Evolutionary conservation across 306 rosid species (phyloP).

Genomic region (Purshia tridentata): DNA sequence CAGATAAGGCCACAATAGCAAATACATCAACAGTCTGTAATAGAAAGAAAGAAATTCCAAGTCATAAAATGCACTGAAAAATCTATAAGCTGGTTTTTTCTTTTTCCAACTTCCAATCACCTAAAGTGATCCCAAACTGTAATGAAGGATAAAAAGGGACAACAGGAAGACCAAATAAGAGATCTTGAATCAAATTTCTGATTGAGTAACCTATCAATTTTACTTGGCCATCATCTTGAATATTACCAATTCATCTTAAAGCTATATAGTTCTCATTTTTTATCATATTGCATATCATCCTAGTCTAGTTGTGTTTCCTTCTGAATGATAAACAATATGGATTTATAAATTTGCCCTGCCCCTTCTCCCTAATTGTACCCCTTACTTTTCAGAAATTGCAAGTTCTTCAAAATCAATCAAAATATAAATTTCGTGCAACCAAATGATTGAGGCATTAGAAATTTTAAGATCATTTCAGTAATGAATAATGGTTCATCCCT

Average conservation of each 20-base stretch:
- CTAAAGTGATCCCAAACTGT: not conserved
- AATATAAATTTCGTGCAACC: too few species aligned
- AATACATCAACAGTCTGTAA: constrained; percentile 99
- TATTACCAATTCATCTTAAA: not conserved
- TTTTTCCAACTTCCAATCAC: not conserved
- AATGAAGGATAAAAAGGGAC: not conserved
- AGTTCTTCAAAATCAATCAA: too few species aligned
- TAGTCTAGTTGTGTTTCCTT: not conserved
- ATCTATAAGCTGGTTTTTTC: not conserved
- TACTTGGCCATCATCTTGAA: not conserved
- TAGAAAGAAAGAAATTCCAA: constrained; percentile 35
- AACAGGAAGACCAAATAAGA: not conserved
- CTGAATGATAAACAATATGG: not conserved
- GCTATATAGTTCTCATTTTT: not conserved
- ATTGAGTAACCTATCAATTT: not conserved
- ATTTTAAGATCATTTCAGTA: too few species aligned
- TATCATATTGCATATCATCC: not conserved
- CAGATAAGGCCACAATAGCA: constrained; percentile 99
- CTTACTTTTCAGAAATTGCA: too few species aligned
- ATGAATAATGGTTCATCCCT: not conserved
- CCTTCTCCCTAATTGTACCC: too few species aligned
- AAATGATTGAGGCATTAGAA: too few species aligned
- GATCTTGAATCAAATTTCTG: not conserved
- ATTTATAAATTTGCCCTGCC: too few species aligned
- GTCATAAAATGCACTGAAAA: constrained; percentile 26